These are phyloP conservation scores for Phytophthora crassamura DNA, from an alignment of 352 stramenopile genomes.

Conservation along the genomic window DNA sequence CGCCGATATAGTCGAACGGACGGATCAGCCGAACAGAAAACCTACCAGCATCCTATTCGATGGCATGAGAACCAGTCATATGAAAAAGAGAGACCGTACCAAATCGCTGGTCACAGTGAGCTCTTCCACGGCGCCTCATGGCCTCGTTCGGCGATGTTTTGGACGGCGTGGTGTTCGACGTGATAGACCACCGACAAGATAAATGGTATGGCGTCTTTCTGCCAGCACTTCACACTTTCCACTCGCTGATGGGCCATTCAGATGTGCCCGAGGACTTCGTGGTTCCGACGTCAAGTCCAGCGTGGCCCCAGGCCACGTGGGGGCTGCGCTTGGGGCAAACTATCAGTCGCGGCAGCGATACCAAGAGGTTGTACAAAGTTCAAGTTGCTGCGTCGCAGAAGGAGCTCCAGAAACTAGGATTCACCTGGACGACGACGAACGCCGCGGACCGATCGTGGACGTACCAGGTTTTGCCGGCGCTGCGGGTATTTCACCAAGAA, in stretches of 20 bases:
- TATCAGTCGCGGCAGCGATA: slow-evolving; percentile 22
- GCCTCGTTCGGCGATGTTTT: slow-evolving; percentile 31
- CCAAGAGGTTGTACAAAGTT: slow-evolving; percentile 25
- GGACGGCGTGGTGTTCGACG: slow-evolving; percentile 11
- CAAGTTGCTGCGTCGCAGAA: slow-evolving; percentile 24
- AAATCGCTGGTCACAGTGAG: slow-evolving; percentile 14
- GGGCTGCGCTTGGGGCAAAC: slow-evolving; percentile 34
- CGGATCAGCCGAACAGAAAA: slow-evolving; percentile 20
- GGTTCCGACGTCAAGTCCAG: slow-evolving; percentile 21
- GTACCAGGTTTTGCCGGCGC: slow-evolving; percentile 30
- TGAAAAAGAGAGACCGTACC: neutral
- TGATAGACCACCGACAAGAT: slow-evolving; percentile 13
- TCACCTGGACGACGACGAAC: slow-evolving; percentile 32
- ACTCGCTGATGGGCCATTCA: slow-evolving; percentile 23
- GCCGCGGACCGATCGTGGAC: slow-evolving; percentile 30
- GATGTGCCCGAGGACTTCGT: slow-evolving; percentile 33
- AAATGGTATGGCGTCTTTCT: slow-evolving; percentile 36
- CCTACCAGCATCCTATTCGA: slow-evolving; percentile 13
- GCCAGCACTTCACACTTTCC: slow-evolving; percentile 32
- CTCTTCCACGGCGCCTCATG: slow-evolving; percentile 5
- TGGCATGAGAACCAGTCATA: slow-evolving; percentile 26
- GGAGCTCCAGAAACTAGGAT: slow-evolving; percentile 24
- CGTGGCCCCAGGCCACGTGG: slow-evolving; percentile 25
- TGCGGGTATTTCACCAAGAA: slow-evolving; percentile 25
- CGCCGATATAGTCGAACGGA: too few species aligned